phyloP scores from a whole-genome alignment of 2,329 filamentous ascomycete genomes.

The Paracoccidioides brasiliensis region DNA sequence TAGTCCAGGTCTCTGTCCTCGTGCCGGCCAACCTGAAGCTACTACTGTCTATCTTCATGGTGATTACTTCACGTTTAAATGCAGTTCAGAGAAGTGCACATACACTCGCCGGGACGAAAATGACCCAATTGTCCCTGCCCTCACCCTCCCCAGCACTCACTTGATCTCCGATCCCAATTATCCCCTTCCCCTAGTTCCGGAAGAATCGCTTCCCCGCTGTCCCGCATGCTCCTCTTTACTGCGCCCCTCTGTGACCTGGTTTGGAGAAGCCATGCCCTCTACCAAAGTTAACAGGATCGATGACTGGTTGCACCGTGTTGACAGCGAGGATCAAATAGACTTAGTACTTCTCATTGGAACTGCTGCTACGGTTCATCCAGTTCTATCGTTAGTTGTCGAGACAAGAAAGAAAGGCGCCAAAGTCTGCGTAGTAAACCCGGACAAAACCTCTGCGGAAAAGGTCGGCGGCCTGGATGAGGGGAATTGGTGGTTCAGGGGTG shows the following conservation, averaged over 20 bases:
- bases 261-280: background rate
- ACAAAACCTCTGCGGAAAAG: background rate
- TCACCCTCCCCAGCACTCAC: slow-evolving; percentile 1
- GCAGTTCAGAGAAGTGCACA: slow-evolving; percentile 1
- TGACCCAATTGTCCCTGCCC: background rate
- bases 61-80: slow-evolving; percentile 1
- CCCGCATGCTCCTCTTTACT: background rate
- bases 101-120: background rate
- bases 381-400: background rate
- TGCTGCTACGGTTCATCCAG: slow-evolving; percentile 1
- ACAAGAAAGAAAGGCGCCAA: background rate
- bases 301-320: background rate
- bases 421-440: slow-evolving; percentile 1
- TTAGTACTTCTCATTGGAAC: slow-evolving; percentile 1
- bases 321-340: background rate
- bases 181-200: background rate
- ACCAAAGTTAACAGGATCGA: background rate
- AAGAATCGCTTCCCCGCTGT: background rate
- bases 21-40: background rate
- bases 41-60: slow-evolving; percentile 2
- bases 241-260: background rate
- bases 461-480: background rate
- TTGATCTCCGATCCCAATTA: slow-evolving; percentile 1
- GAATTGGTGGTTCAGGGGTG: slow-evolving; percentile 1
- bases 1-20: background rate